phyloP scores from a whole-genome alignment of 345 rosid genomes.

The Bruguiera parviflora region DNA sequence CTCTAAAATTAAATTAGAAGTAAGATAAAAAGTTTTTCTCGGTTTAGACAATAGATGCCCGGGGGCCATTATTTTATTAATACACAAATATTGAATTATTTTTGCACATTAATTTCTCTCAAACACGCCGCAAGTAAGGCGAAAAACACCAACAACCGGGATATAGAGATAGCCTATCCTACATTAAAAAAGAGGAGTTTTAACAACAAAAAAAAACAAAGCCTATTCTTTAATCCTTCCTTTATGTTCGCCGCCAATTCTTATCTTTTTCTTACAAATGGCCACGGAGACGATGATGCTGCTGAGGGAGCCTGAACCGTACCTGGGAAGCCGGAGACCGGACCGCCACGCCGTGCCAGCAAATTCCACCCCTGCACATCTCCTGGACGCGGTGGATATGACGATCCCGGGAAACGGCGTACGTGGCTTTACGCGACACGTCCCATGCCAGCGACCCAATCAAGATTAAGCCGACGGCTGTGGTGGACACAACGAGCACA shows the following conservation, averaged over 20 bases:
- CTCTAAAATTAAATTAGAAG: no score
- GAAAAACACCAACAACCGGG: no score
- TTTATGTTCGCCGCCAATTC: background rate
- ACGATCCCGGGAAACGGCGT: slow-evolving; percentile 56
- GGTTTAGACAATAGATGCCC: no score
- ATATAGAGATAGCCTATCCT: no score
- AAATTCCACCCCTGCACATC: slow-evolving; percentile 87
- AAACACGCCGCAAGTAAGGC: no score
- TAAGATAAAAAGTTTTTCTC: no score
- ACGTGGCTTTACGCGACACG: slow-evolving; percentile 69
- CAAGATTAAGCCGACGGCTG: slow-evolving; percentile 58
- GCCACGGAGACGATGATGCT: slow-evolving; percentile 29
- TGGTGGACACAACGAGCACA: slow-evolving; percentile 59
- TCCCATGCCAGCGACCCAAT: slow-evolving; percentile 86
- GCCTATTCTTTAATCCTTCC: no score
- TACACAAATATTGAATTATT: no score
- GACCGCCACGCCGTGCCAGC: slow-evolving; percentile 99
- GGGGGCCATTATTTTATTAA: no score
- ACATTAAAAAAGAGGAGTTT: no score
- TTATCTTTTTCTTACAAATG: slow-evolving; percentile 9
- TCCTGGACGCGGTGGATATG: slow-evolving; percentile 38
- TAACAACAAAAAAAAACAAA: no score
- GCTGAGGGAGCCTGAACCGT: slow-evolving; percentile 78
- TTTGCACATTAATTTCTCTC: no score
- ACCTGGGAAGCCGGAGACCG: slow-evolving; percentile 92